Conservation (phyloP, 1,139 yeast genomes). For the Suhomyces bribrorum region DNA sequence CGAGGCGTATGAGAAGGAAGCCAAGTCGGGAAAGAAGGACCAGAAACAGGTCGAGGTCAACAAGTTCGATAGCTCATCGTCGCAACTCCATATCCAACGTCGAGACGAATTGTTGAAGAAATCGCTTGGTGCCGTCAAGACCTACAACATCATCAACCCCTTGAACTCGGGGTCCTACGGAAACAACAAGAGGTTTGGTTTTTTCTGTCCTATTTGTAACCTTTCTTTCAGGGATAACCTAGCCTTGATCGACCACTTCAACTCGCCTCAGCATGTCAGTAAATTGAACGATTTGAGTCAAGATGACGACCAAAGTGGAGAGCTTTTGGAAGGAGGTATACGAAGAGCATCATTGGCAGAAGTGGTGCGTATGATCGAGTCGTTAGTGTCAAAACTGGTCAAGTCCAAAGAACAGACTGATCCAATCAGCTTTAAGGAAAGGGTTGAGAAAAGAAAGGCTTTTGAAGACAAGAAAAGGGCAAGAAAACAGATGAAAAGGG, state of each 20-base stretch:
- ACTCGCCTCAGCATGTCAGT: slow-evolving; percentile 60
- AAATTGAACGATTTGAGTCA: slow-evolving; percentile 18
- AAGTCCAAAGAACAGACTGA: slow-evolving; percentile 14
- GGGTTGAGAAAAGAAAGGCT: slow-evolving; percentile 44
- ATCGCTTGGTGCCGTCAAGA: slow-evolving; percentile 38
- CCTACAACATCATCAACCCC: slow-evolving; percentile 37
- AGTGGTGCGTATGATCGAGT: slow-evolving; percentile 36
- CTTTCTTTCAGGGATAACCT: slow-evolving; percentile 79
- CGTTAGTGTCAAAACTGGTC: slow-evolving; percentile 29
- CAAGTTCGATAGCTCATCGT: slow-evolving; percentile 22
- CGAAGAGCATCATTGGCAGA: slow-evolving; percentile 34
- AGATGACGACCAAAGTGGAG: slow-evolving; percentile 34
- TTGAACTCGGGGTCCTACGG: slow-evolving; percentile 22
- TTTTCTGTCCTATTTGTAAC: slow-evolving; percentile 78
- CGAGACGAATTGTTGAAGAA: slow-evolving; percentile 32
- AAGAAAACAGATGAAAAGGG: slow-evolving; percentile 25
- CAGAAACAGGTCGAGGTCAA: slow-evolving; percentile 1
- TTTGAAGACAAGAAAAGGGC: slow-evolving; percentile 42
- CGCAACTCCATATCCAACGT: slow-evolving; percentile 31
- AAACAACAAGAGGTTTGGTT: slow-evolving; percentile 70
- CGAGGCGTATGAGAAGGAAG: slow-evolving; percentile 58
- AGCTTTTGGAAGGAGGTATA: slow-evolving; percentile 33
- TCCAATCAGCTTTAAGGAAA: slow-evolving; percentile 31
- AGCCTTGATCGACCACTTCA: slow-evolving; percentile 80
- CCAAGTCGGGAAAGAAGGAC: slow-evolving; percentile 28